Conservation (phyloP, 2,329 filamentous ascomycete species). For the Ophiostoma triangulosporum region DNA sequence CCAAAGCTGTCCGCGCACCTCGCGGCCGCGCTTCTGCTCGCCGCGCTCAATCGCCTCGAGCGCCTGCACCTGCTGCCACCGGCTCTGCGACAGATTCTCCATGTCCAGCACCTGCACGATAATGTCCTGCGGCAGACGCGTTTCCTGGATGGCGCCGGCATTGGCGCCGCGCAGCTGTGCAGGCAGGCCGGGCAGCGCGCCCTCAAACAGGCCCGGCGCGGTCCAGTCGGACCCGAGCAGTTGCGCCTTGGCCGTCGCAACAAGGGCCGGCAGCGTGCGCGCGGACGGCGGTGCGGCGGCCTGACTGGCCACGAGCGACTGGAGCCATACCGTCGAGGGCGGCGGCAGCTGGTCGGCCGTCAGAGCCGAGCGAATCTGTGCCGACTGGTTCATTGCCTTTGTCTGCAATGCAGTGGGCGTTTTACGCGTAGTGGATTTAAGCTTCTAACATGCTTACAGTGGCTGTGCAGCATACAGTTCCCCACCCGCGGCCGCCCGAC, state of each 20-base stretch:
- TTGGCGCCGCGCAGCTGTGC: slow-evolving; percentile 7
- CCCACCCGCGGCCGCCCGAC: too few relatives aligned
- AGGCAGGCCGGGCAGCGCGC: slow-evolving; percentile 35
- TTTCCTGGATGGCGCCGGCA: slow-evolving; percentile 35
- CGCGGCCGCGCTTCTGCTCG: slow-evolving; percentile 68
- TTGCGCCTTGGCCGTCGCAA: slow-evolving; percentile 69
- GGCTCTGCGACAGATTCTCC: slow-evolving; percentile 64
- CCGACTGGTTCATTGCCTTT: slow-evolving; percentile 21
- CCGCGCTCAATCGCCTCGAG: slow-evolving; percentile 61
- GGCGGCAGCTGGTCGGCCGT: slow-evolving; percentile 39
- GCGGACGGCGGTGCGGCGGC: background rate
- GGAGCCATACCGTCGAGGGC: slow-evolving; percentile 46
- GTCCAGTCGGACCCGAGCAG: slow-evolving; percentile 69
- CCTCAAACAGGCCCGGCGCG: slow-evolving; percentile 37
- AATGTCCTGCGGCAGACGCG: slow-evolving; percentile 45
- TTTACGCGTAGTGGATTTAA: background rate
- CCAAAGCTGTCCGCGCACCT: slow-evolving; percentile 77
- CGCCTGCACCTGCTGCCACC: slow-evolving; percentile 78
- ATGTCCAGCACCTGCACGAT: slow-evolving; percentile 75
- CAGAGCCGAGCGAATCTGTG: slow-evolving; percentile 40
- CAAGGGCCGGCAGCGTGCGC: slow-evolving; percentile 50
- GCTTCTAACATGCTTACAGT: too few relatives aligned
- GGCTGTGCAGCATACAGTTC: too few relatives aligned
- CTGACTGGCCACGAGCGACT: slow-evolving; percentile 39
- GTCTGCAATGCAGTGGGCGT: background rate